phyloP scores from a whole-genome alignment of 352 stramenopile genomes.

The Phytophthora tubulina region DNA sequence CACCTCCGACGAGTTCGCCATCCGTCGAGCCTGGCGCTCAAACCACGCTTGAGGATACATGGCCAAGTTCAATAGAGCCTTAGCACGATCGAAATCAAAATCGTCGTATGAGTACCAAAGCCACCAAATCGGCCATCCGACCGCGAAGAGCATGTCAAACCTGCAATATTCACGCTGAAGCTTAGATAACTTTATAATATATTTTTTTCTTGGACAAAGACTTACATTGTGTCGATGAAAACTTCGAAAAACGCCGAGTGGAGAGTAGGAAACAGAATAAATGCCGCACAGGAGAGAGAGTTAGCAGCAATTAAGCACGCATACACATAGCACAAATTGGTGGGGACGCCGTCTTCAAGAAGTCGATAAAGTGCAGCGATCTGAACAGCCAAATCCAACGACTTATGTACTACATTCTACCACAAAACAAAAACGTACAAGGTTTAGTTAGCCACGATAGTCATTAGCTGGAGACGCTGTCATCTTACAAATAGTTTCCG shows the following conservation, averaged over 20 bases:
- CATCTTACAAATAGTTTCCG: constrained; percentile 29
- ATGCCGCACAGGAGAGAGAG: constrained; percentile 13
- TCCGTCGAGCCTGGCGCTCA: constrained; percentile 20
- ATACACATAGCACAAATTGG: constrained; percentile 25
- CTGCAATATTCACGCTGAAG: neutral
- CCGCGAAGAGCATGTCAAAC: constrained; percentile 21
- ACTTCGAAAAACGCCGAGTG: constrained; percentile 32
- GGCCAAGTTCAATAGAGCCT: constrained; percentile 21
- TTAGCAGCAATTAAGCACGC: constrained; percentile 22
- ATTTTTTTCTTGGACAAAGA: neutral
- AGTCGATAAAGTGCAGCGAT: constrained; percentile 19
- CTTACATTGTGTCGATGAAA: constrained; percentile 29
- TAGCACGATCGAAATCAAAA: constrained; percentile 28
- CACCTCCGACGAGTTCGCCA: constrained; percentile 22
- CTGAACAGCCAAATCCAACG: constrained; percentile 22
- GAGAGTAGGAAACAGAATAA: constrained; percentile 14
- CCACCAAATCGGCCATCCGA: constrained; percentile 25
- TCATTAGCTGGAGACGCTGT: too few species aligned
- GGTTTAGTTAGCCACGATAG: too few species aligned
- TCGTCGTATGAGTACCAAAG: constrained; percentile 21
- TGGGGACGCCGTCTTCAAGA: constrained; percentile 22
- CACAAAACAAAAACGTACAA: neutral
- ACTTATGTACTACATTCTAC: constrained; percentile 36
- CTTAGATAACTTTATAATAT: neutral
- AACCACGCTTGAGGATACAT: constrained; percentile 14